These are phyloP conservation scores for Melastoma candidum DNA, from an alignment of 441 rosid species.

Conservation along the genomic window DNA sequence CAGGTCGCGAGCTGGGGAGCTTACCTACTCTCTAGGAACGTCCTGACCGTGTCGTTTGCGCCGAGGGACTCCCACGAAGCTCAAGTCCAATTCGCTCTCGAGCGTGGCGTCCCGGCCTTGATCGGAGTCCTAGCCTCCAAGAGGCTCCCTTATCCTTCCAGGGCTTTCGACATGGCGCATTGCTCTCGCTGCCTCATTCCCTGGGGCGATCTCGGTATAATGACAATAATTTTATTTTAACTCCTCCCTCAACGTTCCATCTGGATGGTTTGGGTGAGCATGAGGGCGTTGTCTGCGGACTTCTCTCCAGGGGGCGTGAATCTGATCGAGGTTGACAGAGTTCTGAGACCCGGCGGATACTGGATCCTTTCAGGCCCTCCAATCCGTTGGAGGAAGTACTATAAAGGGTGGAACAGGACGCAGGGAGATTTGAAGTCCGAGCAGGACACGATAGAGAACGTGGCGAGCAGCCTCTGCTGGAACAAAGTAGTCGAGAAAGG, in stretches of 20 bases:
- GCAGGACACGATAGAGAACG: slow-evolving; percentile 49
- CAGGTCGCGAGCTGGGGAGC: slow-evolving; percentile 98
- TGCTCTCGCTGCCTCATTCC: slow-evolving; percentile 97
- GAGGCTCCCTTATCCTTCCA: slow-evolving; percentile 77
- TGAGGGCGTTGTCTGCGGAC: not conserved
- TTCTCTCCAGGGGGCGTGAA: slow-evolving; percentile 47
- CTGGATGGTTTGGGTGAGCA: no score
- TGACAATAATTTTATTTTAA: not conserved
- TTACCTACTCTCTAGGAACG: slow-evolving; percentile 62
- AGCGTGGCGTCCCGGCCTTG: slow-evolving; percentile 85
- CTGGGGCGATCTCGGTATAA: slow-evolving; percentile 48
- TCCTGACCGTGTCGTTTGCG: slow-evolving; percentile 64
- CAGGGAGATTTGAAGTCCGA: slow-evolving; percentile 50
- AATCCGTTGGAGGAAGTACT: slow-evolving; percentile 48
- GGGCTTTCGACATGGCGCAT: slow-evolving; percentile 89
- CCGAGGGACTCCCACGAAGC: slow-evolving; percentile 93
- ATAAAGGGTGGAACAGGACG: slow-evolving; percentile 76
- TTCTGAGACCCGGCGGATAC: slow-evolving; percentile 81
- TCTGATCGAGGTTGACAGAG: slow-evolving; percentile 72
- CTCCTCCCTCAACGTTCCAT: no score
- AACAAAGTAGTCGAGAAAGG: slow-evolving; percentile 47
- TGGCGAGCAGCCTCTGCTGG: slow-evolving; percentile 68
- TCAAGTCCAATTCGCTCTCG: slow-evolving; percentile 82
- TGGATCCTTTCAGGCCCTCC: slow-evolving; percentile 93
- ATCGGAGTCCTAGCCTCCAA: slow-evolving; percentile 72